Conservation (phyloP, 169 alveolate genomes). For the Babesia bovis region DNA sequence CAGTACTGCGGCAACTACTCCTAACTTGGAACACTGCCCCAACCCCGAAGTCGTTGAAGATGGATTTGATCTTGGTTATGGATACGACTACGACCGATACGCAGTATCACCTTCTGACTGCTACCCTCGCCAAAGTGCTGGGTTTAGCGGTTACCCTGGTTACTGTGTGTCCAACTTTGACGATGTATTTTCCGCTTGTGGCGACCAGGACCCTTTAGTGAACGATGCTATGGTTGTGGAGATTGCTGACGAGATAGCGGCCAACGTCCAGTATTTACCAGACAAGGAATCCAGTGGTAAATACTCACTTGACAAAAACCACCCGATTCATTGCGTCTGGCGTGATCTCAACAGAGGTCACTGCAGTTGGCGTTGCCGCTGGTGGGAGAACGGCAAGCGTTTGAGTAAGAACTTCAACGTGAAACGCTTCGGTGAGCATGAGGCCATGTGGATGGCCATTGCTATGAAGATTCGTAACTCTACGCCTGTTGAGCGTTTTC, state of each 20-base stretch:
- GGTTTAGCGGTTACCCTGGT: not conserved
- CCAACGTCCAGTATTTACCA: constrained; percentile 69
- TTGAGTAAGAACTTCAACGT: constrained; percentile 77
- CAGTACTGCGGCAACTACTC: constrained; percentile 42
- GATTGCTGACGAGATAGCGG: constrained; percentile 74
- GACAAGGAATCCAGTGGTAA: constrained; percentile 73
- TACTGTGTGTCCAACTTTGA: not conserved
- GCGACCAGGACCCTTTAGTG: not conserved
- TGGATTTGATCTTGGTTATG: constrained; percentile 31
- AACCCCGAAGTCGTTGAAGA: constrained; percentile 20
- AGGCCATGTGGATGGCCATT: constrained; percentile 79
- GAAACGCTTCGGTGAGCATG: constrained; percentile 75
- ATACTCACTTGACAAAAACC: constrained; percentile 72
- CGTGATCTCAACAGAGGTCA: constrained; percentile 76
- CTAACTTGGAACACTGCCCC: not conserved
- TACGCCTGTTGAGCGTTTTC: constrained; percentile 72
- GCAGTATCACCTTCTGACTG: not conserved
- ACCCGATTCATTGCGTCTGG: constrained; percentile 82
- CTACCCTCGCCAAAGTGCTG: not conserved
- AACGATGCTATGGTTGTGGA: constrained; percentile 66
- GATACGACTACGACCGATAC: not conserved
- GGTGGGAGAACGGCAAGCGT: constrained; percentile 83
- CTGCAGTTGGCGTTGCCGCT: constrained; percentile 79
- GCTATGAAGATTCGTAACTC: constrained; percentile 75
- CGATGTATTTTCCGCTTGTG: not conserved